Percentiles rank a stretch among this genome's conserved stretches.
phyloP scores from a whole-genome alignment of 345 rosid species.

The Excoecaria cochinchinensis region DNA sequence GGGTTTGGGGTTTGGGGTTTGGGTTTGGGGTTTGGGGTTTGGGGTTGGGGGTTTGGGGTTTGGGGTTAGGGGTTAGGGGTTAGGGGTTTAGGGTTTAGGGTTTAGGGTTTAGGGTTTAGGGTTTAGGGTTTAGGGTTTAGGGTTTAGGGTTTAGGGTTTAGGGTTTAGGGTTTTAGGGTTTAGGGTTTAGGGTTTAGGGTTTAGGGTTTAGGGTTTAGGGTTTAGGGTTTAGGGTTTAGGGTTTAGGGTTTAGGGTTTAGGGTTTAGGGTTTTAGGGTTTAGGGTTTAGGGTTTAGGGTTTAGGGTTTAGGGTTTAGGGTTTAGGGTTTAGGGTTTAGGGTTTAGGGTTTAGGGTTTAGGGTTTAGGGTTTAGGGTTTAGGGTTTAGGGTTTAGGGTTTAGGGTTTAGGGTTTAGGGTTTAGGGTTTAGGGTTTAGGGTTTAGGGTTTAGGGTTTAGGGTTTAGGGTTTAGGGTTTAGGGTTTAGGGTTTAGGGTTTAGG shows the following conservation, averaged over 20 bases:
- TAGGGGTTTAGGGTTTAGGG: no score
- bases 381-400: constrained; percentile 26
- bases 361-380: constrained; percentile 15
- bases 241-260: constrained; percentile 12
- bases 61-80: no score
- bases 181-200: constrained; percentile 14
- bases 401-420: constrained; percentile 24
- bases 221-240: constrained; percentile 21
- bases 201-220: constrained; percentile 26
- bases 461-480: constrained; percentile 24
- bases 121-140: constrained; percentile 28
- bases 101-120: constrained; percentile 31
- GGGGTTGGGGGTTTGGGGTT: constrained; percentile 20
- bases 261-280: constrained; percentile 21
- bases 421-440: constrained; percentile 23
- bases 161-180: constrained; percentile 22
- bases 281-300: constrained; percentile 28
- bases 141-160: constrained; percentile 28
- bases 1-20: no score
- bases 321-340: constrained; percentile 27
- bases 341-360: constrained; percentile 18
- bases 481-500: constrained; percentile 24
- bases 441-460: constrained; percentile 25
- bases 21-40: constrained; percentile 21
- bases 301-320: constrained; percentile 18